phyloP scores from a whole-genome alignment of 2,329 filamentous ascomycete genomes.

The Zarea fungicola region DNA sequence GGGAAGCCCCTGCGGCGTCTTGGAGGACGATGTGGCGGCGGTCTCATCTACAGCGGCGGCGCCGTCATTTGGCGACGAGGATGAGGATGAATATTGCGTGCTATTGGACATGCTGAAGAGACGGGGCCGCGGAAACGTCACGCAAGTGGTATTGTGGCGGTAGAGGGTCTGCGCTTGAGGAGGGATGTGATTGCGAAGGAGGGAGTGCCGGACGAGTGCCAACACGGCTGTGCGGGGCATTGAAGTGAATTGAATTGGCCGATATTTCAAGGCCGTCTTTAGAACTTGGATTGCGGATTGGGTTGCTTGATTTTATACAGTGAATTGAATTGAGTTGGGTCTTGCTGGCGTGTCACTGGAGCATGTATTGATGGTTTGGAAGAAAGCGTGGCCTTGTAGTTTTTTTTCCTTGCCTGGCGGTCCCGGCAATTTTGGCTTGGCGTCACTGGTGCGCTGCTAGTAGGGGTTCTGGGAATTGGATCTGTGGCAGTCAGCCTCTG shows the following conservation, averaged over 20 bases:
- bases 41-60: background rate
- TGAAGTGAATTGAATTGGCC: background rate
- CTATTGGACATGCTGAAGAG: conserved; percentile 2
- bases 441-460: too few species aligned
- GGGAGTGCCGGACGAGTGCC: conserved; percentile 2
- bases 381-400: too few species aligned
- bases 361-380: too few species aligned
- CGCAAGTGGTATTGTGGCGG: background rate
- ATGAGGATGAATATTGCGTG: background rate
- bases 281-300: background rate
- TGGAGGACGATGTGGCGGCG: background rate
- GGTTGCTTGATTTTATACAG: too few species aligned
- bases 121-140: background rate
- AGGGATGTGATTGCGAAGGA: background rate
- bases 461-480: too few species aligned
- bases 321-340: too few species aligned
- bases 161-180: background rate
- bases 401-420: too few species aligned
- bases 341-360: too few species aligned
- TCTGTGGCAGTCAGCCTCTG: too few species aligned
- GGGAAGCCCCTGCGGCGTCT: conserved; percentile 20
- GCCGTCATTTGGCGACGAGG: background rate
- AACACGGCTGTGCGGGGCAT: conserved; percentile 4
- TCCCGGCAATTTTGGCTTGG: too few species aligned
- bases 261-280: background rate